Evolutionary conservation across 805 yeast genomes (phyloP), one percentile per base, ranked within the genome.

Genomic region (Monosporozyma aerobia): DNA sequence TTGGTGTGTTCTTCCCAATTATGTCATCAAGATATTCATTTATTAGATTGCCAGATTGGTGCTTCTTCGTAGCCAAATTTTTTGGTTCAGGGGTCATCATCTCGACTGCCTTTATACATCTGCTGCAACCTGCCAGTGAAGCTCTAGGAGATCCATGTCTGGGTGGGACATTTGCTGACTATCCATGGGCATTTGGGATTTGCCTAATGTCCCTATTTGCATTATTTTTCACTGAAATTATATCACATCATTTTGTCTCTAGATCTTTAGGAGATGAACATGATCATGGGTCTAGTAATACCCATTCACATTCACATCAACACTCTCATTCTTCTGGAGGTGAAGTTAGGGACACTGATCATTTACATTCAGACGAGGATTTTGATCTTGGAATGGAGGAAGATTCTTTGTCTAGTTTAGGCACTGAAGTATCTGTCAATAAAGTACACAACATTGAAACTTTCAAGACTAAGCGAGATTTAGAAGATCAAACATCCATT

Each of bases 21-120:
- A 64, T 83, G 39, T 75, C 86, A 0, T 80, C 85, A 5, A 72
- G 72, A 55, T 79, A 78, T 59, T 80, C 87, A 0, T 76, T 76
- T 57, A 73, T 84, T 45, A 71, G 80, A 56, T 59, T 83, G 54
- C 89, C 89, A 0, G 60, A 74, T 11, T 76, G 80, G 79, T 76
- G 81, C 56, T 84, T 83, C 68, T 82, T 83, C 63, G 65, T 81
- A 47, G 82, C 87, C 48, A 85, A 84, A 61, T 85, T 77, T 68
- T 87, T 87, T 64, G 95, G 95, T 54, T 83, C 90, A 3, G 95
- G 95, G 52, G 92, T 87, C 48, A 87, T 87, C 61, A 76, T 87
- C 11, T 87, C 92, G 13, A 87, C 95, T 1, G 87, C 90, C 0
- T 85, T 87, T 60, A 80, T 87, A 33, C 95, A 87, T 69, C 70